Base-by-base conservation (phyloP, 2,329 filamentous ascomycete genomes). In the Diaporthe eres region DNA sequence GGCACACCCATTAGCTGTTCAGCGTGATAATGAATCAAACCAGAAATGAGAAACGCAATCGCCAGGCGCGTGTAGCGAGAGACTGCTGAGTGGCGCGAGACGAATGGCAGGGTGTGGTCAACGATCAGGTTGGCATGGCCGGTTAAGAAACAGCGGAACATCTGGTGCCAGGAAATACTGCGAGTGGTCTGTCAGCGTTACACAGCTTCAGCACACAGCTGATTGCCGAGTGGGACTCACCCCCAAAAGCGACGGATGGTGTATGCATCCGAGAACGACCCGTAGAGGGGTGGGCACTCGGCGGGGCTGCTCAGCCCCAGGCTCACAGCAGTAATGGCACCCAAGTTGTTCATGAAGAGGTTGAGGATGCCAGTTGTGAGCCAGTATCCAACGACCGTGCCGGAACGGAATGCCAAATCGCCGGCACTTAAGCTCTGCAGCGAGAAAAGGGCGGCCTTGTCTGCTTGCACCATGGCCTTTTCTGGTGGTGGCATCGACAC, bases 241-340 rank as follows among this genome's bases (percentile, higher is more conserved):
- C 72, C 72, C 72, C 72, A 74, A 34, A 70, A 74, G 34, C 61
- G 61, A 49, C 72, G 72, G 15, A 74, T 58, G 17, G 34, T 68
- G 22, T 51, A 74, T 51, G 72, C 51, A 22, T 74, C 72, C 22
- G 28, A 68, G 17, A 74, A 68, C 1, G 61, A 49, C 8, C 72
- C 72, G 31, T 60, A 74, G 2, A 68, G 31, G 1, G 61, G 61
- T 8, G 72, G 72, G 7, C 72, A 68, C 7, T 68, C 72, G 34
- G 39, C 61, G 28, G 61, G 72, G 4, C 39, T 68, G 39, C 39
- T 68, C 19, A 68, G 28, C 7, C 61, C 51, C 28, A n/a, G 42
- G 1, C n/a, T 5, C 19, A 74, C 72, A 13, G 51, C 61, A 28
- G 28, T 22, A 28, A 74, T 39, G 9, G 72, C 72, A 2, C 72